These are phyloP conservation scores for Pseudoscleropodium purum DNA, from an alignment of 225 moss, liverwort and hornwort genomes.

Conservation along the genomic window DNA sequence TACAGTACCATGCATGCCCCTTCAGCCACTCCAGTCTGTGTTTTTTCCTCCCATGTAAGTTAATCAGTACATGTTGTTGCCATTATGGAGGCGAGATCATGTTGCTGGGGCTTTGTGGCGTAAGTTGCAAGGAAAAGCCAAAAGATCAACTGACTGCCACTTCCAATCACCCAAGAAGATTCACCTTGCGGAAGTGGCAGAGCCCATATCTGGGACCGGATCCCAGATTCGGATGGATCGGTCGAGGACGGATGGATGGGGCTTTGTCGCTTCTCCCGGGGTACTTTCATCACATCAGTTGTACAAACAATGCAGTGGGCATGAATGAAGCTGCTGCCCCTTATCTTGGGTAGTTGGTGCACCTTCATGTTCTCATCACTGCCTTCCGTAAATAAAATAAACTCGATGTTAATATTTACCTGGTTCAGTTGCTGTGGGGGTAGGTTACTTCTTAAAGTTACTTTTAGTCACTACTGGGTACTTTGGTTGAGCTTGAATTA, in stretches of 20 bases:
- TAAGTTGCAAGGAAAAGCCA: neutral
- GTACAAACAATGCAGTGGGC: neutral
- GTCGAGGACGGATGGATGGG: too few relatives aligned
- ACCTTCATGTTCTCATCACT: too few relatives aligned
- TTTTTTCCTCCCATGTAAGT: neutral
- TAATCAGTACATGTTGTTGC: neutral
- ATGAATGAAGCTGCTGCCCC: neutral
- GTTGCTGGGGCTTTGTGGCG: neutral
- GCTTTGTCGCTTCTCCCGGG: neutral
- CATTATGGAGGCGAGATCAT: neutral
- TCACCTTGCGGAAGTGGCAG: neutral
- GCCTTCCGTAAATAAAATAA: fast-evolving
- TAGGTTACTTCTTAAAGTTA: too few relatives aligned
- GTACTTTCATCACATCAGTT: neutral
- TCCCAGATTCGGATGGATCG: neutral
- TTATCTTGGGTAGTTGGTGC: neutral
- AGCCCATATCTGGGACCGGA: neutral
- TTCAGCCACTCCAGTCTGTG: neutral
- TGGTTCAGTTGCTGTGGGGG: too few relatives aligned
- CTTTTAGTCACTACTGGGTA: fast-evolving
- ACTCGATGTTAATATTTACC: too few relatives aligned
- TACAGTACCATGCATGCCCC: neutral
- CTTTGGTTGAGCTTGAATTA: neutral
- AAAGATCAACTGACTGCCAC: neutral
- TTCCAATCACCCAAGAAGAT: neutral